Base-by-base conservation (phyloP, 139 green algal genomes). In the Trebouxia sp. region DNA sequence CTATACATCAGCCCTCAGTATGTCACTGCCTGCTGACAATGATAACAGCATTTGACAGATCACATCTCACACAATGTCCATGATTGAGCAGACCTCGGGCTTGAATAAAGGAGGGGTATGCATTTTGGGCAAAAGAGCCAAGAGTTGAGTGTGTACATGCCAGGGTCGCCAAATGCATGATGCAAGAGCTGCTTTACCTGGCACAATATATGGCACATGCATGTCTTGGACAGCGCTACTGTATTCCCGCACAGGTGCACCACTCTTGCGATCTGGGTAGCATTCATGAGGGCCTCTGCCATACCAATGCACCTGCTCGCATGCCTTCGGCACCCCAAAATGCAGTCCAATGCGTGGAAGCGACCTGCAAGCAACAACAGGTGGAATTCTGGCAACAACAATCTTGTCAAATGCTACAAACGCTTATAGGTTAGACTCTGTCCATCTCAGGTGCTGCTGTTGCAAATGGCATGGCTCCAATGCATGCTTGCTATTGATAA, bases 251-350 rank as follows among this genome's bases (percentile, higher is more conserved):
- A 91, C n/a, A 20, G 70, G 69, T 5, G 90, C 92, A 2, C 82
- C 84, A 0, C 69, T 72, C 82, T 96, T 92, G 38, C 96, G 86
- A 82, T 99, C 96, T 28, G 77, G 39, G 88, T 99, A 99, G 86
- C 89, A 95, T 85, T 98, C 96, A 70, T 98, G 93, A 0, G 95
- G 96, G 5, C 96, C 96, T 1, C 83, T 56, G 12, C 95, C 95
- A 53, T 90, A 91, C 92, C 93, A 98, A 14, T 65, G n/a, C 24
- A 90, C 84, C 26, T 62, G 26, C 22, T 62, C 47, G 41, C 88
- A 80, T 6, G 11, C 0, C 1, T 43, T 30, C 0, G 83, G 85
- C 30, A 93, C 55, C 6, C 69, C 82, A 26, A 91, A 80, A n/a
- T 85, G 82, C 5, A 96, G 17, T 1, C 92, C 92, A 43, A 96